Percentiles rank a stretch among this genome's conserved stretches.
Conservation (phyloP, 768 basidiomycete species). For the Leccinum variicolor region DNA sequence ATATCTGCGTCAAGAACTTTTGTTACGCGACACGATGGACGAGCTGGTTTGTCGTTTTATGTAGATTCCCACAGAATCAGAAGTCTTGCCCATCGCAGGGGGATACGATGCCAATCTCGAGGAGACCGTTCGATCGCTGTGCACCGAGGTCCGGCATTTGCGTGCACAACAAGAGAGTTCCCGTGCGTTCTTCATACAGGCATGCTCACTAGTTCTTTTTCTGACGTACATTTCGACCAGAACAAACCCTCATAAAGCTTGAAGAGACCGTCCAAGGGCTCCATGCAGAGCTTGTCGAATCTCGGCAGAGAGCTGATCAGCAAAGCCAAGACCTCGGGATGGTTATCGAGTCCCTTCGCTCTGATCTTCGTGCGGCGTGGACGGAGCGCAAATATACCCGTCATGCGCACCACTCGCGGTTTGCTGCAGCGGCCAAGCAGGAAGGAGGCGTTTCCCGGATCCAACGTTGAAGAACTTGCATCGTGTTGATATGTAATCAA, state of each 20-base stretch:
- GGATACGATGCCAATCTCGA: neutral
- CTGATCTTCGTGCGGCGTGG: neutral
- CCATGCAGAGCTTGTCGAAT: neutral
- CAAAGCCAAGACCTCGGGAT: neutral
- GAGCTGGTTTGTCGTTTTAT: neutral
- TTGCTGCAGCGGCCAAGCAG: neutral
- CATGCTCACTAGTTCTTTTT: neutral
- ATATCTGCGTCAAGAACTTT: neutral
- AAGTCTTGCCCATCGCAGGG: neutral
- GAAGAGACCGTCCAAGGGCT: constrained; percentile 2
- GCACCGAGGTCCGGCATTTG: constrained; percentile 1
- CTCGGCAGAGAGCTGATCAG: neutral
- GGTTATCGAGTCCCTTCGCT: constrained; percentile 1
- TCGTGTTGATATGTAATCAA: constrained; percentile 1
- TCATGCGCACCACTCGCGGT: neutral
- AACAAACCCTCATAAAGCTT: constrained; percentile 1
- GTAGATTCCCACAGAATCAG: neutral
- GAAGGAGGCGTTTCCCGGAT: neutral
- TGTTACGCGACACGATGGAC: neutral
- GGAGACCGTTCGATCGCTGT: constrained; percentile 1
- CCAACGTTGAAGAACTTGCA: neutral
- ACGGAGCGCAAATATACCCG: neutral
- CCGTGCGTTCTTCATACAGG: neutral
- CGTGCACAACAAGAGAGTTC: constrained; percentile 1
- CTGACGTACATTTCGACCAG: neutral